phyloP scores from a whole-genome alignment of 306 rosid genomes.

The Biancaea sappan region DNA sequence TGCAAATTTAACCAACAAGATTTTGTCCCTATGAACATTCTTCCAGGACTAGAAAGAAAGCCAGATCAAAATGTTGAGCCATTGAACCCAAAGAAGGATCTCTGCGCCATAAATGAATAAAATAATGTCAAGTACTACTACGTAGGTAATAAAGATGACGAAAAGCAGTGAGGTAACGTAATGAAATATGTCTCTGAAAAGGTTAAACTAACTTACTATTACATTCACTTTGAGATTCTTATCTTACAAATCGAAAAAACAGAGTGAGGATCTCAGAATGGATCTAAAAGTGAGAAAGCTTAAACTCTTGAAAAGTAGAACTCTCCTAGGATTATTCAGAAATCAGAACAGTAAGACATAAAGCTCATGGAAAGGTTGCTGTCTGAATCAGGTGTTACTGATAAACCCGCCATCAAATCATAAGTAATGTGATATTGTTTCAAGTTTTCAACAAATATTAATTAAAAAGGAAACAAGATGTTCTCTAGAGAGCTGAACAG shows the following conservation, averaged over 20 bases:
- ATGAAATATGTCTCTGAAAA: too few relatives aligned
- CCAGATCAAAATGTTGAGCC: slow-evolving; percentile 80
- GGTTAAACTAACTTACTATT: too few relatives aligned
- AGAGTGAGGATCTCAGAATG: neutral
- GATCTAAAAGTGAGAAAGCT: neutral
- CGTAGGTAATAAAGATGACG: slow-evolving; percentile 12
- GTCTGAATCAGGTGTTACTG: neutral
- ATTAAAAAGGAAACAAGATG: neutral
- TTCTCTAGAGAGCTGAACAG: neutral
- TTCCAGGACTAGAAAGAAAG: slow-evolving; percentile 16
- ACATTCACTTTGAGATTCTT: too few relatives aligned
- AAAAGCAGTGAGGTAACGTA: neutral
- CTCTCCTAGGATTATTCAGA: too few relatives aligned
- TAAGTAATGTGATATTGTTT: neutral
- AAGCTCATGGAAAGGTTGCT: slow-evolving; percentile 2
- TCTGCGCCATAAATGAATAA: slow-evolving; percentile 54
- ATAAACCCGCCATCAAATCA: neutral
- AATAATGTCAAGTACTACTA: slow-evolving; percentile 9
- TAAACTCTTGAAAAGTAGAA: too few relatives aligned
- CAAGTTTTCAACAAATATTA: slow-evolving; percentile 17
- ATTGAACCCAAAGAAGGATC: slow-evolving; percentile 81
- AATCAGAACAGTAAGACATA: neutral
- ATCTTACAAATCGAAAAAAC: neutral
- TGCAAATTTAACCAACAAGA: slow-evolving; percentile 18
- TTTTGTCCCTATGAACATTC: slow-evolving; percentile 12